Evolutionary conservation across 306 rosid genomes (phyloP).

Genomic region (Cyclanthera cordifolia): DNA sequence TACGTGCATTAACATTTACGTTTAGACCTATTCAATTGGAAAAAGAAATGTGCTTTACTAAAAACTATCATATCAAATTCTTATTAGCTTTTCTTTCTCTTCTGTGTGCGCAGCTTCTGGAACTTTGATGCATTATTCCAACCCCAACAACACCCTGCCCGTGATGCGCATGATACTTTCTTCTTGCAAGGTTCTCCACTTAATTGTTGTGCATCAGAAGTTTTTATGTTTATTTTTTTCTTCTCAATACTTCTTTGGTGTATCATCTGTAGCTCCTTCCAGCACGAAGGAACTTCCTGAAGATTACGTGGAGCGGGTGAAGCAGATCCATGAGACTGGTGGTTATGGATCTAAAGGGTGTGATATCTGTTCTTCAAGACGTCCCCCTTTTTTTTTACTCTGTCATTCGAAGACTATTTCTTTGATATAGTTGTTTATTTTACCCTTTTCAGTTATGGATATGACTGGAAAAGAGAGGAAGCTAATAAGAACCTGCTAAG

Average conservation of each 20-base stretch:
- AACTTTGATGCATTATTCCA: constrained; percentile 91
- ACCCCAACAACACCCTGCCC: constrained; percentile 98
- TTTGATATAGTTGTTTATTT: background rate
- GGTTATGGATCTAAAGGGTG: constrained; percentile 94
- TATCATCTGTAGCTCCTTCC: constrained; percentile 53
- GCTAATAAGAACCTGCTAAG: constrained; percentile 83
- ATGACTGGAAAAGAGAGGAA: constrained; percentile 87
- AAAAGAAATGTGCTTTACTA: background rate
- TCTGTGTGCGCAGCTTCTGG: constrained; percentile 65
- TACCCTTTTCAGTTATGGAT: constrained; percentile 44
- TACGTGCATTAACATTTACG: background rate
- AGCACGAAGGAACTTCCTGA: constrained; percentile 70
- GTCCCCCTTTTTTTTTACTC: background rate
- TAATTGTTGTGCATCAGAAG: background rate
- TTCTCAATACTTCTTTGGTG: constrained; percentile 13
- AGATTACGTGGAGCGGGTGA: constrained; percentile 89
- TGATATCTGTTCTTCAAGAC: constrained; percentile 8
- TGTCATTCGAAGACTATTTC: background rate
- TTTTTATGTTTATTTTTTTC: constrained; percentile 17
- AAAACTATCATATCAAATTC: background rate
- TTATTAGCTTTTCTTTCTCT: background rate
- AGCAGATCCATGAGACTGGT: constrained; percentile 68
- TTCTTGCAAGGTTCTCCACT: constrained; percentile 46
- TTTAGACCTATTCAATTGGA: background rate
- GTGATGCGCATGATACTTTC: constrained; percentile 93